A percentile compares a stretch with the other conserved stretches of the same genome.
Conservation (phyloP, 2,329 filamentous ascomycete species). For the Chrysoporthe deuterocubensis region DNA sequence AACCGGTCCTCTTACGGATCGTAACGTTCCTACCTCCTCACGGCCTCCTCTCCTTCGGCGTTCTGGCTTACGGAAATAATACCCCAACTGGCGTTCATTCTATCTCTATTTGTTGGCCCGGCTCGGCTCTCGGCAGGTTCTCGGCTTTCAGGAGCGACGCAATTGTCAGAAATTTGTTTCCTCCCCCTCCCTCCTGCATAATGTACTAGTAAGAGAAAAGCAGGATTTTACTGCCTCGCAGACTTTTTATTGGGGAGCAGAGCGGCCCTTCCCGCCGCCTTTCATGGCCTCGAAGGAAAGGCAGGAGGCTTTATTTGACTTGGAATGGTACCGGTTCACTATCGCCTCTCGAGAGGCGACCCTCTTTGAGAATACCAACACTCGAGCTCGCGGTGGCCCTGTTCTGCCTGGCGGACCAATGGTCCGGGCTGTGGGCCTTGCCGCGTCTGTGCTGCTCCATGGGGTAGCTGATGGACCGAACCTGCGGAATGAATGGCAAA, state of each 20-base stretch:
- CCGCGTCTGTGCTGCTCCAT: background rate
- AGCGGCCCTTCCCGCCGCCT: background rate
- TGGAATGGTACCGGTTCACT: background rate
- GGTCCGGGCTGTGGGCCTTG: background rate
- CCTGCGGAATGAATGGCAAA: background rate
- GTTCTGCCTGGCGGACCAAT: background rate
- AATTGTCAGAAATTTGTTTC: background rate
- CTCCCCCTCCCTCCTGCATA: background rate
- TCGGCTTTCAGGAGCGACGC: background rate
- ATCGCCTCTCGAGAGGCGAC: background rate
- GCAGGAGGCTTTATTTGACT: background rate
- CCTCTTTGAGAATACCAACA: background rate
- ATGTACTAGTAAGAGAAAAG: background rate
- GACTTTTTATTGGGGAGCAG: background rate
- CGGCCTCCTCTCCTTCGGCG: conserved; percentile 26
- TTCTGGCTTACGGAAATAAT: conserved; percentile 28
- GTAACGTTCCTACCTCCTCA: background rate
- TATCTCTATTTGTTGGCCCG: background rate
- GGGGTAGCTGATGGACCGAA: background rate
- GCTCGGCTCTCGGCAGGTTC: background rate
- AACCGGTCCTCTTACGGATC: background rate
- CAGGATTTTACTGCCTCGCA: background rate
- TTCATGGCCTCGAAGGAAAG: background rate
- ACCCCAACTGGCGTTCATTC: conserved; percentile 18
- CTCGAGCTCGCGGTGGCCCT: background rate